Evolutionary conservation across 306 rosid genomes (phyloP).

Genomic region (Phaseolus lunatus): DNA sequence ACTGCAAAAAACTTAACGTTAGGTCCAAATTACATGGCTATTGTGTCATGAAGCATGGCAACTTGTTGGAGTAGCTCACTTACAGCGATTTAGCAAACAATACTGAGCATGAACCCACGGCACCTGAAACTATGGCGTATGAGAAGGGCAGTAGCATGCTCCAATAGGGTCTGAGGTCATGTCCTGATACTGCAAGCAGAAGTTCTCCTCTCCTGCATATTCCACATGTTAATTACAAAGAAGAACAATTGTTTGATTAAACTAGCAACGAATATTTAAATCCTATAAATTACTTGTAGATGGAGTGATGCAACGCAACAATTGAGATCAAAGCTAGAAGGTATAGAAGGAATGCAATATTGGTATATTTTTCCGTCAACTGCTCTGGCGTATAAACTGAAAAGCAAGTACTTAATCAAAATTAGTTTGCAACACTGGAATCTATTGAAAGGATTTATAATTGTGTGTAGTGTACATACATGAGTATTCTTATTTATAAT

Average conservation of each 20-base stretch:
- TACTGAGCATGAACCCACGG: conserved; percentile 97
- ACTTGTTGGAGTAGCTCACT: conserved; percentile 53
- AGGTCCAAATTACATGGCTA: neutral
- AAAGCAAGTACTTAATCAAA: conserved; percentile 45
- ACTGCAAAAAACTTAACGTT: conserved; percentile 51
- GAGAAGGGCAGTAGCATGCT: conserved; percentile 89
- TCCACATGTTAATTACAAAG: conserved; percentile 39
- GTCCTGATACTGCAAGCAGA: conserved; percentile 70
- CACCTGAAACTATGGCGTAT: conserved; percentile 97
- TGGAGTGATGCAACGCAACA: conserved; percentile 79
- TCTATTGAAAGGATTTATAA: neutral
- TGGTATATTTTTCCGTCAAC: conserved; percentile 93
- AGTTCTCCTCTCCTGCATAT: conserved; percentile 85
- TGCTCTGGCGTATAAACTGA: conserved; percentile 97
- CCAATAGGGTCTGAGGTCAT: conserved; percentile 90
- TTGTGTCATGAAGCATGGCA: conserved; percentile 31
- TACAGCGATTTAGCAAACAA: conserved; percentile 99
- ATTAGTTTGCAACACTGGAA: conserved; percentile 38
- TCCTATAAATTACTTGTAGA: conserved; percentile 68
- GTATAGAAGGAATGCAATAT: conserved; percentile 81
- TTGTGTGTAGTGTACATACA: too few relatives aligned
- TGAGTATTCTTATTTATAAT: too few relatives aligned
- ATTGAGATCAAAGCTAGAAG: conserved; percentile 77
- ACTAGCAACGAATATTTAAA: conserved; percentile 35
- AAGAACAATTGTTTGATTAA: conserved; percentile 9